These are phyloP conservation scores for Tuber aestivum DNA, from an alignment of 495 filamentous ascomycete genomes.

Conservation along the genomic window DNA sequence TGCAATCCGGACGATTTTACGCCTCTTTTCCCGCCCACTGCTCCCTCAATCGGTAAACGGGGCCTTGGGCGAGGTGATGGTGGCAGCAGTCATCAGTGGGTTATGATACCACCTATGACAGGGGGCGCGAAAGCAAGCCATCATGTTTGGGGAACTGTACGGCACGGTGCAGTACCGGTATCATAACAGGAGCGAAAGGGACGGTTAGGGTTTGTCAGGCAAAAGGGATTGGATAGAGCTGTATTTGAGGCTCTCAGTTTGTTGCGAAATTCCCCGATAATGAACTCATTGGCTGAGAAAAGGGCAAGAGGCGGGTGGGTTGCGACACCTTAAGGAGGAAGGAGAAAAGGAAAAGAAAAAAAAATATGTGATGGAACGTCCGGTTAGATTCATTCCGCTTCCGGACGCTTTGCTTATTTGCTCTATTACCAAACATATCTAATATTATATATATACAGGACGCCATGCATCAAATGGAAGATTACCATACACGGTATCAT, in stretches of 20 bases:
- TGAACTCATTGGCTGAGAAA: not conserved
- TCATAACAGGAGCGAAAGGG: not conserved
- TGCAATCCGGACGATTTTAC: no score
- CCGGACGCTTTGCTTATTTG: not conserved
- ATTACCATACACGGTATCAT: not conserved
- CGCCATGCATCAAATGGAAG: not conserved
- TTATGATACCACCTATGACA: not conserved
- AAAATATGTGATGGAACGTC: not conserved
- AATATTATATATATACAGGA: no score
- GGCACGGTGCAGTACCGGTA: slow-evolving; percentile 1
- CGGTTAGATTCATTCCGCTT: not conserved
- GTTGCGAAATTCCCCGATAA: not conserved
- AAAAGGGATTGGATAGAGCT: not conserved
- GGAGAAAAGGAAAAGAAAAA: no score
- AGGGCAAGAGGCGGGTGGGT: not conserved
- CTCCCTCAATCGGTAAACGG: not conserved
- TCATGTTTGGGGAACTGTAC: no score
- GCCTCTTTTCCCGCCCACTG: no score
- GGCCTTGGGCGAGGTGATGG: not conserved
- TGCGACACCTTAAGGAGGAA: not conserved
- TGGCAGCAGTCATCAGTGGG: not conserved
- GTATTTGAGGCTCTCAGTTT: not conserved
- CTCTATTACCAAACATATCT: no score
- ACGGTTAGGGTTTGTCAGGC: not conserved
- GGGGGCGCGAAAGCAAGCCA: no score